Percentiles rank a stretch among this genome's conserved stretches.
These are phyloP conservation scores for Aspergillus ibericus DNA, from an alignment of 2,329 filamentous ascomycete species.

Conservation along the genomic window DNA sequence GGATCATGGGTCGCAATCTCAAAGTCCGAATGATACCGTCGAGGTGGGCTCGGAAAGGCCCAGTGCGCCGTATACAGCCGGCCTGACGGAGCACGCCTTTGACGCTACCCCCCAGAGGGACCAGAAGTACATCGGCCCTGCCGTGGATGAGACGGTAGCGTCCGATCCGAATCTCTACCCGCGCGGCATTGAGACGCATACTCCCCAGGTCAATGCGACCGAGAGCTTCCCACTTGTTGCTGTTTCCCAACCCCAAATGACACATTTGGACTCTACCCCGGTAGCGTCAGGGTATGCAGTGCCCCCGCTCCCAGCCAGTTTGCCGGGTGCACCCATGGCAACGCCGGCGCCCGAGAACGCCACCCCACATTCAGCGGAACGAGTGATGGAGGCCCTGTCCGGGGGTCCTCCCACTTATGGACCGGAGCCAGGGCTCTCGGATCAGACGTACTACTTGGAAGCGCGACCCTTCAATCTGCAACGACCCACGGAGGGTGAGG, in stretches of 20 bases:
- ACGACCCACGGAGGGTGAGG: background rate
- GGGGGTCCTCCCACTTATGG: background rate
- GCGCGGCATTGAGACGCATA: background rate
- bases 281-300: background rate
- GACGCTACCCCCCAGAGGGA: background rate
- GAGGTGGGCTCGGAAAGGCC: background rate
- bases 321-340: background rate
- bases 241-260: background rate
- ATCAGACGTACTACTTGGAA: background rate
- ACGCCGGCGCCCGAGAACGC: background rate
- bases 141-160: background rate
- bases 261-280: background rate
- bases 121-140: too few relatives aligned
- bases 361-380: background rate
- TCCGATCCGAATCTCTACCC: background rate
- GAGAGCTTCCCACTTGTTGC: background rate
- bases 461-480: background rate
- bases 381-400: background rate
- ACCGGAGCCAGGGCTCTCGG: background rate
- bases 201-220: background rate
- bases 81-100: background rate
- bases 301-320: background rate
- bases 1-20: background rate
- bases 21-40: background rate
- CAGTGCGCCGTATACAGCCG: background rate